These are phyloP conservation scores for Erigeron canadensis DNA, from an alignment of 129 eudicot species.

Conservation along the genomic window DNA sequence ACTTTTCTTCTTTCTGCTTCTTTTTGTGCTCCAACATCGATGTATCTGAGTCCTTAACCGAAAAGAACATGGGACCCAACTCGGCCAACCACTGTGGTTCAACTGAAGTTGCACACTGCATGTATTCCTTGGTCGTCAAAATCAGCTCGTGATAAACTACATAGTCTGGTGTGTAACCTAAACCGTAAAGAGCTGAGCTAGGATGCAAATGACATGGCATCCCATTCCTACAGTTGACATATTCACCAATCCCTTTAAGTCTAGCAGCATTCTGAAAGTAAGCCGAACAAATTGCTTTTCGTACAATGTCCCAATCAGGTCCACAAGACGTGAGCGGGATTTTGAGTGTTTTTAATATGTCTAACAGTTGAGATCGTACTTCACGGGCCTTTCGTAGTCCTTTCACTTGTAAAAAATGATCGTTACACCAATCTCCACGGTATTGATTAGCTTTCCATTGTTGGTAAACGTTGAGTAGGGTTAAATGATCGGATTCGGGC, in stretches of 20 bases:
- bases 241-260: constrained; percentile 59
- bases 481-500: constrained; percentile 65
- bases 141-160: constrained; percentile 64
- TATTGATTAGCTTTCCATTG: constrained; percentile 65
- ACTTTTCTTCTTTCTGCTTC: constrained; percentile 58
- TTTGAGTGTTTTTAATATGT: constrained; percentile 52
- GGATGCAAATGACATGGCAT: constrained; percentile 73
- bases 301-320: constrained; percentile 60
- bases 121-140: constrained; percentile 56
- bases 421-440: constrained; percentile 73
- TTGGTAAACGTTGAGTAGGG: constrained; percentile 56
- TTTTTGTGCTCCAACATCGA: constrained; percentile 62
- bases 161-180: constrained; percentile 56
- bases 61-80: constrained; percentile 59
- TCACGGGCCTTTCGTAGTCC: constrained; percentile 63
- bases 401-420: constrained; percentile 60
- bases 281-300: constrained; percentile 67
- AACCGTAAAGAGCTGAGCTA: constrained; percentile 54
- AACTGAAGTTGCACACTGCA: constrained; percentile 56
- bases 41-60: constrained; percentile 61
- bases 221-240: constrained; percentile 54
- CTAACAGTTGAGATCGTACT: constrained; percentile 53
- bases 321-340: constrained; percentile 55
- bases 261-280: constrained; percentile 70
- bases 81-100: constrained; percentile 69